Evolutionary conservation across 495 filamentous ascomycete species (phyloP), one percentile per base, ranked within the genome.

Genomic region (Daldinia bambusicola): DNA sequence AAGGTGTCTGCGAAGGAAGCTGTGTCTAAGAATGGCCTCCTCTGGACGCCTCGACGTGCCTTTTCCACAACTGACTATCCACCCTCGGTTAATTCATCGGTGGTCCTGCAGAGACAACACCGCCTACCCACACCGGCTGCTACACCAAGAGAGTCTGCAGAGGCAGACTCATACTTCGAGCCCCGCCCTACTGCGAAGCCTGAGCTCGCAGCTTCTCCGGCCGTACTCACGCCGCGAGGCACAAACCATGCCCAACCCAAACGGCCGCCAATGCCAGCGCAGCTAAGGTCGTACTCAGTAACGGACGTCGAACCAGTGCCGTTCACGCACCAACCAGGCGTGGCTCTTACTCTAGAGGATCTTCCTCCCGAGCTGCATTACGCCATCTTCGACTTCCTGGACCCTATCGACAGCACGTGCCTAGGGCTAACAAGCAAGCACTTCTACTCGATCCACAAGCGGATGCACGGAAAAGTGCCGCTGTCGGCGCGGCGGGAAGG

Each of bases 311-410:
- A 83, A 61, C 82, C 82, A 0, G 64, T 83, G 6, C 81, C 82
- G 14, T 75, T 78, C 40, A 79, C 78, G 31, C 79, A 82, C 56
- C 69, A 66, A 50, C 81, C 80, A 0, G 79, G 79, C 2, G 41
- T 75, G 22, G 66, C 73, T 13, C 63, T 84, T 4, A 74, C 74
- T 9, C 72, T 87, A n/a, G 53, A 78, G 26, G 79, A 83, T 40
- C 82, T 91, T 16, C 88, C 89, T 12, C 72, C 83, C 0, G 89
- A 91, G 72, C 75, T 91, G 12, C 88, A 89, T 58, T 80, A 82
- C 51, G 78, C 83, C 52, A 82, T 91, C 66, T 80, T 85, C 64
- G 78, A 83, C 67, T 82, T 83, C 71, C 81, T 91, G 30, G 82
- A 85, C 69, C 80, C 84, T 30, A 85, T 87, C 70, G 86, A 88